Conservation (phyloP, 345 rosid species). For the Hypericum androsaemum region DNA sequence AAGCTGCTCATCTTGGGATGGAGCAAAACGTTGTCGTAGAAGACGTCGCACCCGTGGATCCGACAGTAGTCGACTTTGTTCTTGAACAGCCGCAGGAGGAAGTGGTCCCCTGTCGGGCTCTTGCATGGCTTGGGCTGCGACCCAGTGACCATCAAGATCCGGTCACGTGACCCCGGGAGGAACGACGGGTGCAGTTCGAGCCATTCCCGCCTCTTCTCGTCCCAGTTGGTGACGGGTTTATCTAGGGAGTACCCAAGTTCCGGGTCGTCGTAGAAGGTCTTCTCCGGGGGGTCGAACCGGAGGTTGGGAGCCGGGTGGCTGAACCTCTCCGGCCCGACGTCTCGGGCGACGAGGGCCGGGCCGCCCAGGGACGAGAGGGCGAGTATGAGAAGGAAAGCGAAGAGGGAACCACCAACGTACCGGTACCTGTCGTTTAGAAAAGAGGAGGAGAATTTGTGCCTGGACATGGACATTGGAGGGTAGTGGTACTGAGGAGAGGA, state of each 20-base stretch:
- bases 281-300: slow-evolving; percentile 42
- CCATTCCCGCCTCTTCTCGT: slow-evolving; percentile 69
- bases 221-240: slow-evolving; percentile 52
- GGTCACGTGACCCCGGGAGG: slow-evolving; percentile 42
- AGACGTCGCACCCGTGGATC: slow-evolving; percentile 73
- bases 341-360: slow-evolving; percentile 1
- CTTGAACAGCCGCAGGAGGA: slow-evolving; percentile 72
- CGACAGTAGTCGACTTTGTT: slow-evolving; percentile 92
- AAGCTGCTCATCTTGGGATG: slow-evolving; percentile 62
- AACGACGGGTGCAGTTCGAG: slow-evolving; percentile 65
- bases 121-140: slow-evolving; percentile 74
- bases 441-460: no score
- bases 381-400: slow-evolving; percentile 54
- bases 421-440: slow-evolving; percentile 37
- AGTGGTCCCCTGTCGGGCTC: slow-evolving; percentile 79
- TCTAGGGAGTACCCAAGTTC: slow-evolving; percentile 50
- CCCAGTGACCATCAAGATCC: slow-evolving; percentile 71
- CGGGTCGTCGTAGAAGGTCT: slow-evolving; percentile 72
- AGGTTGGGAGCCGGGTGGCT: slow-evolving; percentile 24
- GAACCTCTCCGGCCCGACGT: slow-evolving; percentile 9
- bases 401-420: slow-evolving; percentile 51
- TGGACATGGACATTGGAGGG: no score
- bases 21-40: slow-evolving; percentile 65
- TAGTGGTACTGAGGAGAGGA: no score
- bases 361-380: slow-evolving; percentile 47